phyloP scores from a whole-genome alignment of 1,139 yeast species.

The Saccharomyces hybrid region DNA sequence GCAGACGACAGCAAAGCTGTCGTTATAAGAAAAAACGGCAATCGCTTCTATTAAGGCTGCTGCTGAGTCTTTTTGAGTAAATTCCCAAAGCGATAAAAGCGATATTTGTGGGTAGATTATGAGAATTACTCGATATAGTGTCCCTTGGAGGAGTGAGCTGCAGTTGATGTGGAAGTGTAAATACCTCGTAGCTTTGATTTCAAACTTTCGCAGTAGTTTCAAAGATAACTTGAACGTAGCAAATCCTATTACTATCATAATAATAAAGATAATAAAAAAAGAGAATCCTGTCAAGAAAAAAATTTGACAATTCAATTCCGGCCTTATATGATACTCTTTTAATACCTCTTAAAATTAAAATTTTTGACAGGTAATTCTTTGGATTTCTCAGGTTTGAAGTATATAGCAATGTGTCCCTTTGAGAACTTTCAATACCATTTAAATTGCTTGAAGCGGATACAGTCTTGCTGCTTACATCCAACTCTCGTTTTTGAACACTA shows the following conservation, averaged over 20 bases:
- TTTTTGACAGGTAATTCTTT: slow-evolving; percentile 43
- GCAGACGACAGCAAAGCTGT: slow-evolving; percentile 64
- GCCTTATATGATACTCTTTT: slow-evolving; percentile 85
- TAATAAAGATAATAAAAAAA: slow-evolving; percentile 71
- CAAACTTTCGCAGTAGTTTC: slow-evolving; percentile 59
- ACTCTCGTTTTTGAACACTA: slow-evolving; percentile 53
- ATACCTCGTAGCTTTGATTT: slow-evolving; percentile 50
- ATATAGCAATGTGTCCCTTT: slow-evolving; percentile 48
- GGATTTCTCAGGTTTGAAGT: slow-evolving; percentile 65
- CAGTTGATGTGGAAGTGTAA: slow-evolving; percentile 73
- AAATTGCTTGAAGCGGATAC: slow-evolving; percentile 28
- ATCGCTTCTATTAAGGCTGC: slow-evolving; percentile 81
- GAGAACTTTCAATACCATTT: slow-evolving; percentile 41
- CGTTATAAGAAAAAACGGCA: slow-evolving; percentile 53
- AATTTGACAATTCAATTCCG: slow-evolving; percentile 72
- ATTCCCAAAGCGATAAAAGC: slow-evolving; percentile 81
- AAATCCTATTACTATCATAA: slow-evolving; percentile 58
- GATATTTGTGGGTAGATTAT: slow-evolving; percentile 83
- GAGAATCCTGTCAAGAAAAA: slow-evolving; percentile 80
- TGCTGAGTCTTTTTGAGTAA: slow-evolving; percentile 72
- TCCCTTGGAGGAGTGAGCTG: slow-evolving; percentile 76
- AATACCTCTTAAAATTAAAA: slow-evolving; percentile 79
- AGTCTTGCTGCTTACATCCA: slow-evolving; percentile 11
- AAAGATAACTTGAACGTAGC: slow-evolving; percentile 64
- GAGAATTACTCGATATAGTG: slow-evolving; percentile 70